Conservation (phyloP, 2,329 filamentous ascomycete genomes). For the Lachnellula arida region DNA sequence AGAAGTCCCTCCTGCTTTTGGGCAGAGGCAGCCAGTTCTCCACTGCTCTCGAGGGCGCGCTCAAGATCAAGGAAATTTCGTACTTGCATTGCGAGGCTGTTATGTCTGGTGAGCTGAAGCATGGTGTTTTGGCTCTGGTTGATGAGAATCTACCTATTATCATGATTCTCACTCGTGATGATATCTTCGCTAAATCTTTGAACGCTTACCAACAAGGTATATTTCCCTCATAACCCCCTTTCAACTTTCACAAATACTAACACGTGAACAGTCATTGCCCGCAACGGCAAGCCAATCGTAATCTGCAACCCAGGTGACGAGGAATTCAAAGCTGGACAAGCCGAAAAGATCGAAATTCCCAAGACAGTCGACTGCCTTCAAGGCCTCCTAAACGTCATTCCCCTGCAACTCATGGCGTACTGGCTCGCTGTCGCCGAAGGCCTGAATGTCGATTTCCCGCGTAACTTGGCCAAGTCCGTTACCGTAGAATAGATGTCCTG, state of each 20-base stretch:
- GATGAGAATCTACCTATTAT: conserved; percentile 99
- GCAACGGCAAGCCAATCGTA: conserved; percentile 92
- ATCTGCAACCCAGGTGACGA: conserved; percentile 91
- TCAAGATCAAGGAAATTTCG: conserved; percentile 99
- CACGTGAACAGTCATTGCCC: conserved; percentile 71
- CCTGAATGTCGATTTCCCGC: conserved; percentile 96
- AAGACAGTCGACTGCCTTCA: conserved; percentile 93
- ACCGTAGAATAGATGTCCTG: conserved; percentile 77
- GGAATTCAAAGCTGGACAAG: conserved; percentile 84
- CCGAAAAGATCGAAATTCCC: conserved; percentile 96
- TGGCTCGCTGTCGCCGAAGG: conserved; percentile 97
- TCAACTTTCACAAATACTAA: conserved; percentile 24
- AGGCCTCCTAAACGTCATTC: conserved; percentile 95
- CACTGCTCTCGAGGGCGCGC: conserved; percentile 91
- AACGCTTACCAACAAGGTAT: conserved; percentile 97
- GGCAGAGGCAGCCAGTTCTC: conserved; percentile 96
- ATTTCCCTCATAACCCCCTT: conserved; percentile 23
- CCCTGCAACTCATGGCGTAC: conserved; percentile 96
- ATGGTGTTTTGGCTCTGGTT: conserved; percentile 93
- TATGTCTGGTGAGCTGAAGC: conserved; percentile 99
- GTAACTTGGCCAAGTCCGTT: conserved; percentile 97
- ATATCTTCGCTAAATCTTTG: conserved; percentile 97
- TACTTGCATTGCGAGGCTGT: conserved; percentile 99
- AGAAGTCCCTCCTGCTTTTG: conserved; percentile 90
- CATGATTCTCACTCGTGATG: conserved; percentile 96